These are phyloP conservation scores for Hanseniaspora nectarophila DNA, from an alignment of 805 yeast species.

Conservation along the genomic window DNA sequence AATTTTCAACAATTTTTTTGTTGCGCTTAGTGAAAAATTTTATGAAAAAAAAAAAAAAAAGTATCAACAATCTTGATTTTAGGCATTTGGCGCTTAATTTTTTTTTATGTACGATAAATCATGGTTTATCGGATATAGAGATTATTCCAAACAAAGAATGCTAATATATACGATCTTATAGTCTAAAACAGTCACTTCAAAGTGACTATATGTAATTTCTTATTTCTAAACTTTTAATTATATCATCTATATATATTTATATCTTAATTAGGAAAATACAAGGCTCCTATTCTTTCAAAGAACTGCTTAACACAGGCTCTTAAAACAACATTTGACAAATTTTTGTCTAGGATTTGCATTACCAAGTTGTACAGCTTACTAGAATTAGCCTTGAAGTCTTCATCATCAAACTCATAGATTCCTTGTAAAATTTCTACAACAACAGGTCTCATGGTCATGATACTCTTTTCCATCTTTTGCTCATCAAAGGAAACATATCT, in stretches of 20 bases:
- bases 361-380: constrained; percentile 51
- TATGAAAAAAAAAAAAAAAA: background rate
- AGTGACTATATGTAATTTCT: too few species aligned
- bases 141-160: background rate
- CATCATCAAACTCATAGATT: constrained; percentile 60
- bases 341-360: constrained; percentile 47
- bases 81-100: background rate
- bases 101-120: background rate
- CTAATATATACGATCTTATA: background rate
- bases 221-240: too few species aligned
- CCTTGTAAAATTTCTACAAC: constrained; percentile 80
- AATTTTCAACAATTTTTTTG: background rate
- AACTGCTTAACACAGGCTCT: constrained; percentile 50
- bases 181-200: too few species aligned
- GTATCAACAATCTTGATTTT: background rate
- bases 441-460: constrained; percentile 83
- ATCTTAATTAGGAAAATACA: constrained; percentile 16
- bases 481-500: constrained; percentile 66
- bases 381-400: constrained; percentile 50
- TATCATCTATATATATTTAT: background rate
- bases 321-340: constrained; percentile 33
- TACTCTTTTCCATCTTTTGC: constrained; percentile 60
- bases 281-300: constrained; percentile 44
- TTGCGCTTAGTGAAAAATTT: too few species aligned
- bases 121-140: background rate